Percentiles rank a stretch among this genome's conserved stretches.
Evolutionary conservation across 2,329 filamentous ascomycete species (phyloP).

Genomic region (Neofusicoccum cordaticola): DNA sequence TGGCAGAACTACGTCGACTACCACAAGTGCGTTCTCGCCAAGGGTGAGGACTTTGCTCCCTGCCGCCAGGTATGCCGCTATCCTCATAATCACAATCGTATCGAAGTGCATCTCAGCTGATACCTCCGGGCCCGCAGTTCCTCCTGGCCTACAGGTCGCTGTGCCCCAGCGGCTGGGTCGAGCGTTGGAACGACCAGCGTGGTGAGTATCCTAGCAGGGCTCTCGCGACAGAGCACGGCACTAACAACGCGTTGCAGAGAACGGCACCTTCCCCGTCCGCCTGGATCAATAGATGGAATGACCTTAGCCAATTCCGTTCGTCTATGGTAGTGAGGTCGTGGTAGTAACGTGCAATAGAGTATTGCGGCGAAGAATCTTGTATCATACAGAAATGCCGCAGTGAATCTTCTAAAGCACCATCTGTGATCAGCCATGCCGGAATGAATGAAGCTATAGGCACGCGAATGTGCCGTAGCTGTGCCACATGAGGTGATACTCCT

Average conservation of each 20-base stretch:
- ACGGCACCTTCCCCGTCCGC: conserved; percentile 20
- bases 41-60: conserved; percentile 96
- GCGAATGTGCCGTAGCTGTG: no score
- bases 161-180: conserved; percentile 91
- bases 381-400: conserved; percentile 10
- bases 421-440: not conserved
- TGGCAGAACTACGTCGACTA: conserved; percentile 99
- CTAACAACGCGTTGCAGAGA: conserved; percentile 15
- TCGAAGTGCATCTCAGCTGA: not conserved
- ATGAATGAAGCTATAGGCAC: no score
- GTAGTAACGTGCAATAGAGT: conserved; percentile 7
- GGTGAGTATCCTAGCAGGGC: conserved; percentile 54
- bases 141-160: conserved; percentile 94
- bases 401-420: not conserved
- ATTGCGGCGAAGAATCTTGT: conserved; percentile 10
- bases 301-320: not conserved
- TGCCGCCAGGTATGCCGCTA: conserved; percentile 76
- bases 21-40: conserved; percentile 98
- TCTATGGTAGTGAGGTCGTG: conserved; percentile 8
- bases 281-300: conserved; percentile 19
- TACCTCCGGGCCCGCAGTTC: conserved; percentile 61
- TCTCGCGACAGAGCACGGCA: not conserved
- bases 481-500: not conserved
- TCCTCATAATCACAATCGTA: not conserved
- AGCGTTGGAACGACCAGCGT: conserved; percentile 96